Evolutionary conservation across 352 stramenopile genomes (phyloP).

Genomic region (Phytopythium chamaehyphon): DNA sequence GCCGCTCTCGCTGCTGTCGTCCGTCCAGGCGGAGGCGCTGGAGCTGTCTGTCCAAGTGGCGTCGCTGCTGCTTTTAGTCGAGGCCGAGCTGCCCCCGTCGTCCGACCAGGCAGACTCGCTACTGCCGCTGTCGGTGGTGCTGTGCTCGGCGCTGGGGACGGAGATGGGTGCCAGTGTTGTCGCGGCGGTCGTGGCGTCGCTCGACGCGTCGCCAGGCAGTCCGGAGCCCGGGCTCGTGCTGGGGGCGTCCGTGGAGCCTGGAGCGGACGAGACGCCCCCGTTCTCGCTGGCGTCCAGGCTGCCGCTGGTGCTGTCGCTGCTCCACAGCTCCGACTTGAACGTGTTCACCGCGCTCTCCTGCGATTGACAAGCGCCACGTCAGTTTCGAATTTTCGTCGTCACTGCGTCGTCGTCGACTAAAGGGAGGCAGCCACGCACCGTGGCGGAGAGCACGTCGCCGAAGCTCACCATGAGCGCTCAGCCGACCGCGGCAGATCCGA

Average conservation of each 20-base stretch:
- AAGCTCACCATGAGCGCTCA: conserved; percentile 3
- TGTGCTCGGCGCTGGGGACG: background rate
- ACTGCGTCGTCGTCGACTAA: too few relatives aligned
- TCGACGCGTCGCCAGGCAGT: conserved; percentile 1
- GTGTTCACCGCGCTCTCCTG: conserved; percentile 2
- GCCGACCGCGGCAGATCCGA: background rate
- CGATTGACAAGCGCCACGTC: background rate
- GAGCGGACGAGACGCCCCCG: background rate
- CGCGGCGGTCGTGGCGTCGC: background rate
- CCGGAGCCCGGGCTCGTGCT: background rate
- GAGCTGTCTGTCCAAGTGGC: too few relatives aligned
- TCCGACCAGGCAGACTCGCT: too few relatives aligned
- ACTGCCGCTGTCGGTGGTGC: background rate
- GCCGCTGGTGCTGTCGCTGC: background rate
- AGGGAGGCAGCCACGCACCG: background rate
- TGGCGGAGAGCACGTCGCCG: conserved; percentile 5
- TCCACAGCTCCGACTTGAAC: conserved; percentile 5
- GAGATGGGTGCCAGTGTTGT: background rate
- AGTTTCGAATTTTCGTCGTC: background rate
- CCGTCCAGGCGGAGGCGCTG: too few relatives aligned
- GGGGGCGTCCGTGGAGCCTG: background rate
- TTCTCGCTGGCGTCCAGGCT: background rate
- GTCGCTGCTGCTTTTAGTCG: too few relatives aligned
- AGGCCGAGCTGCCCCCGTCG: too few relatives aligned
- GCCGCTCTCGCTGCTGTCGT: too few relatives aligned